Percentiles rank a stretch among this genome's conserved stretches.
Conservation (phyloP, 257 asterid species). For the Jacaranda mimosifolia region DNA sequence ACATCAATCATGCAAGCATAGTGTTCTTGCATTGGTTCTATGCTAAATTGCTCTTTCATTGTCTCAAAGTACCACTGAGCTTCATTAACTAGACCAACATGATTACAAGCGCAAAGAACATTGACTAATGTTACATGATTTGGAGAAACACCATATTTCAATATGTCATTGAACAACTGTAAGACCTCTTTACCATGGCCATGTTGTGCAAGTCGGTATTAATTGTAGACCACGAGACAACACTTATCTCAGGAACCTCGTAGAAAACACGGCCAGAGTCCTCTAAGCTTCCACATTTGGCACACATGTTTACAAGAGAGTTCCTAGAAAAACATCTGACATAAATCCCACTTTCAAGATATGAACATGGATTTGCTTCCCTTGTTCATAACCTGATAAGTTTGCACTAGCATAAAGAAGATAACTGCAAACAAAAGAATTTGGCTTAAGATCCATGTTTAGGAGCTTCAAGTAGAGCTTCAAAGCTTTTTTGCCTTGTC, state of each 20-base stretch:
- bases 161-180: slow-evolving; percentile 58
- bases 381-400: slow-evolving; percentile 80
- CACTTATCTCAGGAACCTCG: slow-evolving; percentile 61
- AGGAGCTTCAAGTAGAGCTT: slow-evolving; percentile 66
- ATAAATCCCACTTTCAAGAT: slow-evolving; percentile 67
- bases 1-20: slow-evolving; percentile 90
- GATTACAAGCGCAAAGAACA: slow-evolving; percentile 82
- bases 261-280: slow-evolving; percentile 67
- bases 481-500: slow-evolving; percentile 76
- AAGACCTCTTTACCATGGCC: slow-evolving; percentile 75
- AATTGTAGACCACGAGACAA: slow-evolving; percentile 83
- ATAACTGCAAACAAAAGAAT: slow-evolving; percentile 78
- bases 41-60: slow-evolving; percentile 61
- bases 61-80: slow-evolving; percentile 63
- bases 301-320: slow-evolving; percentile 88
- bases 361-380: slow-evolving; percentile 81
- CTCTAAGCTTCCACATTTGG: slow-evolving; percentile 82
- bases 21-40: slow-evolving; percentile 76
- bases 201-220: slow-evolving; percentile 87
- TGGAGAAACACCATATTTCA: slow-evolving; percentile 61
- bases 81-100: slow-evolving; percentile 75
- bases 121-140: slow-evolving; percentile 77
- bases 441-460: slow-evolving; percentile 58
- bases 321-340: slow-evolving; percentile 74
- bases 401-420: slow-evolving; percentile 82